These are phyloP conservation scores for Arxiozyma heterogenica DNA, from an alignment of 1,139 yeast species.

Conservation along the genomic window DNA sequence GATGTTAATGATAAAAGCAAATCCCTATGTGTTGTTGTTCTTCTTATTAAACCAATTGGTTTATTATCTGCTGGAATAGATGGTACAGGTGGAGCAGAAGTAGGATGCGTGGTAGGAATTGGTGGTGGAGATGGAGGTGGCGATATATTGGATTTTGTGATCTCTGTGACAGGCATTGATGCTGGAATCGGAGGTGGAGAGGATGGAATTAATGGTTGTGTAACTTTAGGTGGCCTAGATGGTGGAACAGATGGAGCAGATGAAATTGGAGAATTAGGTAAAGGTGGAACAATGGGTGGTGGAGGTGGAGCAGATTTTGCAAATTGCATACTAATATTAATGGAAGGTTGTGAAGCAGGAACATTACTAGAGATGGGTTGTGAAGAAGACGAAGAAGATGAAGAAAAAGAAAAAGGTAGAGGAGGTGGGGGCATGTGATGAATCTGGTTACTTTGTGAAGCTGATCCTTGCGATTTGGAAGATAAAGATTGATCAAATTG, in stretches of 20 bases:
- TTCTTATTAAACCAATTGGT: constrained; percentile 1
- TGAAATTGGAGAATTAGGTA: background rate
- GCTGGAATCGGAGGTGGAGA: background rate
- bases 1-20: constrained; percentile 2
- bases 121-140: constrained; percentile 2
- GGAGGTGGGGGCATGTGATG: constrained; percentile 1
- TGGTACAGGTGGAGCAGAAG: constrained; percentile 13
- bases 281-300: constrained; percentile 9
- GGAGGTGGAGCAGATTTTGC: constrained; percentile 8
- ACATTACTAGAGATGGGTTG: too few relatives aligned
- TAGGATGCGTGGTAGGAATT: constrained; percentile 8
- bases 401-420: constrained; percentile 13
- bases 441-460: background rate
- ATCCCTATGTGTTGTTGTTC: constrained; percentile 6
- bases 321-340: background rate
- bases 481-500: constrained; percentile 2
- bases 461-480: background rate
- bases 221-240: background rate
- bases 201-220: constrained; percentile 2
- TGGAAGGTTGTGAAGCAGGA: background rate
- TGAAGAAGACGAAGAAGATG: background rate
- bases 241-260: constrained; percentile 2
- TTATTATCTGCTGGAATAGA: constrained; percentile 3
- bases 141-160: background rate
- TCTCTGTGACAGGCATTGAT: background rate